Base-by-base conservation (phyloP, 768 basidiomycete genomes). In the Podaxis pistillaris region DNA sequence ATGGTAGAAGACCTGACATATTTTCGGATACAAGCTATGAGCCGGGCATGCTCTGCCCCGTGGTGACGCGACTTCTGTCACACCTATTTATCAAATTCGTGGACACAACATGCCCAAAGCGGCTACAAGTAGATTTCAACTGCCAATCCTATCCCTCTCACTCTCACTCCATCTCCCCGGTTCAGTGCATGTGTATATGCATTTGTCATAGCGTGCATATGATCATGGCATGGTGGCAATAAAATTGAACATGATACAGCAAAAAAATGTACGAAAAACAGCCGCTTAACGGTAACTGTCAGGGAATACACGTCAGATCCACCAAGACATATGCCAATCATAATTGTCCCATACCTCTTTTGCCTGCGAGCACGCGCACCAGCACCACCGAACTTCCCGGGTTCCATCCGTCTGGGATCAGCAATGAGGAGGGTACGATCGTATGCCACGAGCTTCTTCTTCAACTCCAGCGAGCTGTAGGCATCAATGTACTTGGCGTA, bases 401-500 rank as follows among this genome's bases (percentile, higher is more conserved):
- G 96, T 78, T 98, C 96, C 90, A 91, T 93, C 82, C 96, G 90
- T 80, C 97, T 88, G 68, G 94, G 94, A 75, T 96, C 94, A 61
- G 94, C 91, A 68, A 96, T 95, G 71, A 96, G 78, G 64, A 96
- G 80, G 55, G 91, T 87, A 68, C 91, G 84, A 83, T 99, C 97
- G 77, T 98, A 98, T 15, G 93, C 89, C 65, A 97, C 92, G 68
- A 98, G 80, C 76, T 92, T 93, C 86, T 98, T 98, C 88, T 97
- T 98, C 79, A 99, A 76, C 80, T 96, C 96, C 79, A 99, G 87
- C 26, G 96, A 94, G 70, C 92, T 94, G 78, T 88, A 95, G 66
- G 97, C 97, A 74, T 99, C 97, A 75, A 94, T 83, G 83, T 98
- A 98, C 81, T 98, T 99, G 79, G 94, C 92, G 77, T 96, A 95